Base-by-base conservation (phyloP, 192 early-diverging fungal species). In the Rhizophagus sp. region DNA sequence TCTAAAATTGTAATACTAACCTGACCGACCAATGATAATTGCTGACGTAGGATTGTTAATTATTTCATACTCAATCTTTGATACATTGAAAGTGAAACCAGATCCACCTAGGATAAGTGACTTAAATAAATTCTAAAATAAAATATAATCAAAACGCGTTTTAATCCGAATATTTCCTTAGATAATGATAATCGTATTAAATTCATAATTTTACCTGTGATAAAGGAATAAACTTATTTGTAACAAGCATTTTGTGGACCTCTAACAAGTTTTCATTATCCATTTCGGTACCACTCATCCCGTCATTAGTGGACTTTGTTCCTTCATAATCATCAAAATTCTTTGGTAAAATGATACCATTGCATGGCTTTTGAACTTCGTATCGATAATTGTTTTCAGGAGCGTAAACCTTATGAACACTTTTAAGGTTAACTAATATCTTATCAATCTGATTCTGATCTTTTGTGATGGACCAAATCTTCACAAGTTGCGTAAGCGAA, bases 61-160 rank as follows among this genome's bases (percentile, higher is more conserved):
- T 15, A 77, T 77, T 24, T 77, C 62, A n/a, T 77, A 77, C 47
- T 77, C 75, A 0, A 27, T 39, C n/a, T 77, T 64, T 4, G 75
- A 77, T 65, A 77, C 62, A 11, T 77, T 61, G 9, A 77, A 77
- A n/a, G 75, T 77, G 22, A 77, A 77, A 41, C 19, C 75, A 12
- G 62, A 24, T 5, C 75, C 75, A 19, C 62, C 62, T 2, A 44
- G 8, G 24, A 77, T 34, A n/a, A 77, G 61, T 1, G 75, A 77
- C 12, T 77, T 77, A n/a, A 65, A 25, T 11, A 77, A 77, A 52
- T 65, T 77, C 75, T 77, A 24, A 44, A 64, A 44, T 36, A 22
- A 65, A 65, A 66, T 6, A 57, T 17, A 0, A 57, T 57, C 17
- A 57, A 57, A 57, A 57, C 12, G 3, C 5, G 19, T 22, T 57